Evolutionary conservation across 208 protist species (phyloP).

Genomic region (Acanthamoeba triangularis): DNA sequence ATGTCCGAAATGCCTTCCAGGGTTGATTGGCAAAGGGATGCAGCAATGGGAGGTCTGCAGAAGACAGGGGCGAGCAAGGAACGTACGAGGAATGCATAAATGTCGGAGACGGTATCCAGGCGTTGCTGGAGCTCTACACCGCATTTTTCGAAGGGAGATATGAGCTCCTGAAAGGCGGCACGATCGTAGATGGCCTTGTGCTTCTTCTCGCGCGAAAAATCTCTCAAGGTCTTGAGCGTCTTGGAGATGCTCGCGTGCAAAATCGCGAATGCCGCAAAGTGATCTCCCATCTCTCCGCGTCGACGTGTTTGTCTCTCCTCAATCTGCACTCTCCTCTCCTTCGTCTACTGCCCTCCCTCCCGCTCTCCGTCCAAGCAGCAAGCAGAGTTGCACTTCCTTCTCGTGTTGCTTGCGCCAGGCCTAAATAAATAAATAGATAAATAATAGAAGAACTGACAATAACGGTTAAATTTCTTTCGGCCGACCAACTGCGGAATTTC

Average conservation of each 20-base stretch:
- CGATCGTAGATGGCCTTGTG: background rate
- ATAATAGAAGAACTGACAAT: too few relatives aligned
- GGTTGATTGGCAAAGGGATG: background rate
- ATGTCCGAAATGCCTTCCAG: background rate
- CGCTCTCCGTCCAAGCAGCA: too few relatives aligned
- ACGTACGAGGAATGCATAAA: constrained; percentile 63
- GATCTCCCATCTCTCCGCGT: background rate
- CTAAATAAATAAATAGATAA: too few relatives aligned
- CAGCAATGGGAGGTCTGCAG: background rate
- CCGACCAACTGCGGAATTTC: too few relatives aligned
- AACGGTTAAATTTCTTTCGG: too few relatives aligned
- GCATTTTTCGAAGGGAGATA: constrained; percentile 33
- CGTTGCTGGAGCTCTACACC: constrained; percentile 56
- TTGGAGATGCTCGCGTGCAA: constrained; percentile 32
- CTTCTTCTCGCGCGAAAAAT: constrained; percentile 21
- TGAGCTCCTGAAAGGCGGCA: constrained; percentile 14
- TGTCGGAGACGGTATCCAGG: constrained; percentile 57
- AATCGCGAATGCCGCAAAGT: constrained; percentile 33
- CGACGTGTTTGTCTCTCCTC: background rate
- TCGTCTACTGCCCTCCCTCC: too few relatives aligned
- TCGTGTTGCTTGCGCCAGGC: too few relatives aligned
- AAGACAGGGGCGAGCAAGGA: background rate
- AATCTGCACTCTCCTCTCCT: background rate
- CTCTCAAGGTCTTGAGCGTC: constrained; percentile 14
- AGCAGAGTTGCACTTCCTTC: too few relatives aligned